These are phyloP conservation scores for Daldinia decipiens DNA, from an alignment of 495 filamentous ascomycete species.

Conservation along the genomic window DNA sequence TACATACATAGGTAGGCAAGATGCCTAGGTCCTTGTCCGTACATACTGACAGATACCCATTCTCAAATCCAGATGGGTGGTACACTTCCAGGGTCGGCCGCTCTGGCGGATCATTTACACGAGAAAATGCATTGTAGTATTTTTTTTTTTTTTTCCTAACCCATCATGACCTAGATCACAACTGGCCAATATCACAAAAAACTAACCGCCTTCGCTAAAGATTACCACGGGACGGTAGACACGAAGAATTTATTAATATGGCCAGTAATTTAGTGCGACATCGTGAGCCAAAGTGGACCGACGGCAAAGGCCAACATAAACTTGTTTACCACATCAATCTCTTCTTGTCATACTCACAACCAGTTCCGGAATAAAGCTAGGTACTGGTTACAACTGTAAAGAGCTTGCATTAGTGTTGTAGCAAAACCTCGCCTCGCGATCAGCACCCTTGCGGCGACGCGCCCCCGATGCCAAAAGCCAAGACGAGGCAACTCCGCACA, in stretches of 20 bases:
- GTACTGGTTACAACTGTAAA: slow-evolving; percentile 32
- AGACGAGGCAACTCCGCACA: slow-evolving; percentile 36
- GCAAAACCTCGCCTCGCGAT: slow-evolving; percentile 39
- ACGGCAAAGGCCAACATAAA: slow-evolving; percentile 7
- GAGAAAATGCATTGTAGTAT: slow-evolving; percentile 19
- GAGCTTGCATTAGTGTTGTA: slow-evolving; percentile 44
- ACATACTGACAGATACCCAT: slow-evolving; percentile 30
- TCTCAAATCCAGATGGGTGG: slow-evolving; percentile 40
- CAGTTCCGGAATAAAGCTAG: slow-evolving; percentile 35
- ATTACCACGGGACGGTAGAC: slow-evolving; percentile 22
- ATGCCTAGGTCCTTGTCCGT: slow-evolving; percentile 20
- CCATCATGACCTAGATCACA: slow-evolving; percentile 18
- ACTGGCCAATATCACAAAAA: slow-evolving; percentile 14
- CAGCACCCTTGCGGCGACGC: slow-evolving; percentile 31
- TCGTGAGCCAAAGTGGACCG: slow-evolving; percentile 2
- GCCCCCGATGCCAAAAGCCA: slow-evolving; percentile 27
- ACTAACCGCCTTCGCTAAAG: slow-evolving; percentile 19
- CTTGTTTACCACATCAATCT: slow-evolving; percentile 15
- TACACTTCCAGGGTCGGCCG: slow-evolving; percentile 31
- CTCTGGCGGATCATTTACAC: slow-evolving; percentile 34
- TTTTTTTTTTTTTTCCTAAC: not conserved
- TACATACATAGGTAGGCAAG: not conserved
- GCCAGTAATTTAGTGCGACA: slow-evolving; percentile 27
- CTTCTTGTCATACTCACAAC: slow-evolving; percentile 34
- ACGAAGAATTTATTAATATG: slow-evolving; percentile 27